phyloP scores from a whole-genome alignment of 306 rosid genomes.

The Corylus heterophylla region DNA sequence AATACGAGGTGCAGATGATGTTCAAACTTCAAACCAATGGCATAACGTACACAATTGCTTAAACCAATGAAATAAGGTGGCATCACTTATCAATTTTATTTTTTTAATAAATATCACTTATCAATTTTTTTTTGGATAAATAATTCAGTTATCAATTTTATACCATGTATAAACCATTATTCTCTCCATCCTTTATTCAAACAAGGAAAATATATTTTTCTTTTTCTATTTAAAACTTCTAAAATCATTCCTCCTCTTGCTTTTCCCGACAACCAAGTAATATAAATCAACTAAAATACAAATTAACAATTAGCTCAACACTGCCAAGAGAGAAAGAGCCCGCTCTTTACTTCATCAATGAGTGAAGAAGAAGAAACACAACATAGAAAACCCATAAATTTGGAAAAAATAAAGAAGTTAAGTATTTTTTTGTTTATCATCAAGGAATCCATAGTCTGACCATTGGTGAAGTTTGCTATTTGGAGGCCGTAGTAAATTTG shows the following conservation, averaged over 20 bases:
- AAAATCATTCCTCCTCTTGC: not conserved
- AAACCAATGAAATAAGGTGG: too few species aligned
- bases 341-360: not conserved
- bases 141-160: not conserved
- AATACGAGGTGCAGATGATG: too few species aligned
- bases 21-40: too few species aligned
- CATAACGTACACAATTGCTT: too few species aligned
- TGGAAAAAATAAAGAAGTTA: not conserved
- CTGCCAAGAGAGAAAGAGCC: not conserved
- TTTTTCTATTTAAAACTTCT: not conserved
- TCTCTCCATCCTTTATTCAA: not conserved
- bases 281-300: not conserved
- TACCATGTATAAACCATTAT: not conserved
- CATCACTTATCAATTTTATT: too few species aligned
- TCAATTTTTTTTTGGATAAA: not conserved
- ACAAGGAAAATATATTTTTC: not conserved
- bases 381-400: not conserved
- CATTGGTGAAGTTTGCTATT: not conserved
- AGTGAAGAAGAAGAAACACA: not conserved
- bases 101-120: not conserved
- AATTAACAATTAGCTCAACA: not conserved
- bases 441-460: not conserved
- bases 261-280: not conserved
- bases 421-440: not conserved
- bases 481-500: not conserved